Conservation (phyloP, 148 eudicot species). For the Camellia sinensis region DNA sequence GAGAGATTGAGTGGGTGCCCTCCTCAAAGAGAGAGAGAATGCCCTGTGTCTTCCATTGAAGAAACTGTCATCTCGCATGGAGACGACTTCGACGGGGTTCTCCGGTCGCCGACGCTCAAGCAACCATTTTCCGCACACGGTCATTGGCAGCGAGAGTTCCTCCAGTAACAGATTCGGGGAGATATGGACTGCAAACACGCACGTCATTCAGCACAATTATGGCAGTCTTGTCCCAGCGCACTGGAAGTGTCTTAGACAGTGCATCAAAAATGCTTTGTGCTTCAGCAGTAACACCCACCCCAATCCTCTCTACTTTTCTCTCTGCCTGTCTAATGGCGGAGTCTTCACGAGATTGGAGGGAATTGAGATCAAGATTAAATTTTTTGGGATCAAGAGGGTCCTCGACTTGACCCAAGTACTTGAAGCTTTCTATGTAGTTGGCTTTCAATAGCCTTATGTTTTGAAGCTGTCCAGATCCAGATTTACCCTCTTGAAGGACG, state of each 20-base stretch:
- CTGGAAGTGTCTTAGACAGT: conserved; percentile 94
- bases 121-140: conserved; percentile 98
- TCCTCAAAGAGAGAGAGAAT: too few species aligned
- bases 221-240: conserved; percentile 85
- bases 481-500: conserved; percentile 56
- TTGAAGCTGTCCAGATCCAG: conserved; percentile 60
- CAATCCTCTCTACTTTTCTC: conserved; percentile 89
- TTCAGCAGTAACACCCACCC: conserved; percentile 86
- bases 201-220: conserved; percentile 95
- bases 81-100: too few species aligned
- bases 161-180: conserved; percentile 77
- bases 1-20: too few species aligned
- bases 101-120: too few species aligned
- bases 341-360: conserved; percentile 65
- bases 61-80: too few species aligned
- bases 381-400: conserved; percentile 65
- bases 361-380: conserved; percentile 56
- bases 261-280: conserved; percentile 93
- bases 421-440: conserved; percentile 56
- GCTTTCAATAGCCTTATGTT: conserved; percentile 70
- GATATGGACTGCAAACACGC: conserved; percentile 86
- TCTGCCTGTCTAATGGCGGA: conserved; percentile 93
- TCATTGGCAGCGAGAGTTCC: conserved; percentile 95
- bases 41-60: too few species aligned
- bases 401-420: conserved; percentile 53